These are phyloP conservation scores for Nepenthes mirabilis DNA, from an alignment of 148 eudicot species.

Conservation along the genomic window DNA sequence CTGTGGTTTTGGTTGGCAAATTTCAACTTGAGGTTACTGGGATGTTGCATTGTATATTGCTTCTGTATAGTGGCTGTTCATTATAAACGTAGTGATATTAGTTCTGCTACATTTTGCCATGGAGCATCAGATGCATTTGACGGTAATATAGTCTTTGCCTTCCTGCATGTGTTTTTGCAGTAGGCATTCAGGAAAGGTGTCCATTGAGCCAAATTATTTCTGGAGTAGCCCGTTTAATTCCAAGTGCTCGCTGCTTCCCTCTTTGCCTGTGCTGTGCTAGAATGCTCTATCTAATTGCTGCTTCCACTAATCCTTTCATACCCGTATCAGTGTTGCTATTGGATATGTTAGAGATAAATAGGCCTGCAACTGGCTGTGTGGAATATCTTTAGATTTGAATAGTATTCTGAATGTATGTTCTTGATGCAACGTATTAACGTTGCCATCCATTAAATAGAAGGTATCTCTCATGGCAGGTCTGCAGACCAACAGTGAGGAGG, in stretches of 20 bases:
- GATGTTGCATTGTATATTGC: too few species aligned
- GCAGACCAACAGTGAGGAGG: slow-evolving; percentile 63
- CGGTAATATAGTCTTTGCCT: too few species aligned
- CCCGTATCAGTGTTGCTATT: slow-evolving; percentile 78
- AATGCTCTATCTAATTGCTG: slow-evolving; percentile 87
- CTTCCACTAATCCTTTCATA: slow-evolving; percentile 65
- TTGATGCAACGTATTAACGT: neutral
- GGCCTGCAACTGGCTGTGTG: slow-evolving; percentile 86
- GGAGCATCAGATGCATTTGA: too few species aligned
- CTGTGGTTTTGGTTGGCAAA: too few species aligned
- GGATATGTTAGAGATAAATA: slow-evolving; percentile 85
- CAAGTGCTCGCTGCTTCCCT: slow-evolving; percentile 85
- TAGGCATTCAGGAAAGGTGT: slow-evolving; percentile 73
- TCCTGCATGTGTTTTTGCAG: slow-evolving; percentile 11
- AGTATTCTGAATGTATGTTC: slow-evolving; percentile 50
- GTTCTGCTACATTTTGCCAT: too few species aligned
- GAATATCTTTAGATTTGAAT: slow-evolving; percentile 70
- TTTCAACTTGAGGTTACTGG: too few species aligned
- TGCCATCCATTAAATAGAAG: slow-evolving; percentile 1
- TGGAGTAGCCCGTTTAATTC: slow-evolving; percentile 80
- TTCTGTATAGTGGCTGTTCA: too few species aligned
- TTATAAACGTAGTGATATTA: too few species aligned
- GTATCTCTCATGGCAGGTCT: slow-evolving; percentile 42
- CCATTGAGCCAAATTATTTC: slow-evolving; percentile 89
- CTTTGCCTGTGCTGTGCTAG: slow-evolving; percentile 80